Percentiles rank a stretch among this genome's conserved stretches.
phyloP scores from a whole-genome alignment of 2,329 filamentous ascomycete species.

The Aspergillus oerlinghausenensis region DNA sequence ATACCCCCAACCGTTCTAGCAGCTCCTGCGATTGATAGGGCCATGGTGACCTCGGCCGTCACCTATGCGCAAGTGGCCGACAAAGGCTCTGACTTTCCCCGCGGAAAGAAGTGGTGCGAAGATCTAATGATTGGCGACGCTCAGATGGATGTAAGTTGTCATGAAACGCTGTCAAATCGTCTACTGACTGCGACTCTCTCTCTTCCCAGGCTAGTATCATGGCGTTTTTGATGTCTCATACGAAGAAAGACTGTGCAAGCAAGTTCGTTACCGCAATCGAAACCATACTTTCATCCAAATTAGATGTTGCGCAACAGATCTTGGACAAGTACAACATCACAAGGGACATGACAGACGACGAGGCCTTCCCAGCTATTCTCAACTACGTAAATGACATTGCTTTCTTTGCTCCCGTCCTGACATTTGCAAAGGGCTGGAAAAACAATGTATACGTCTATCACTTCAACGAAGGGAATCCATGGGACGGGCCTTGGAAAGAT shows the following conservation, averaged over 20 bases:
- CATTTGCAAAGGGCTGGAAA: slow-evolving; percentile 37
- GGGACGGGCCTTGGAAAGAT: slow-evolving; percentile 41
- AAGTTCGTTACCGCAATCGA: slow-evolving; percentile 19
- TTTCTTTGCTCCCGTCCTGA: slow-evolving; percentile 43
- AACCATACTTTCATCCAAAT: slow-evolving; percentile 18
- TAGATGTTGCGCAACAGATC: slow-evolving; percentile 22
- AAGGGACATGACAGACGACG: slow-evolving; percentile 33
- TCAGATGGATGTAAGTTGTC: slow-evolving; percentile 41
- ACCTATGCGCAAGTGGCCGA: slow-evolving; percentile 21
- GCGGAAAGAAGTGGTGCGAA: slow-evolving; percentile 44
- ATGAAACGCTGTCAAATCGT: neutral
- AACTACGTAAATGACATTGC: slow-evolving; percentile 44
- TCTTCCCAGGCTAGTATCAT: slow-evolving; percentile 22
- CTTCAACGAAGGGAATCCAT: slow-evolving; percentile 48
- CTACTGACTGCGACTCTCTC: slow-evolving; percentile 2
- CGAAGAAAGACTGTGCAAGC: slow-evolving; percentile 18
- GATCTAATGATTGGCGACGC: slow-evolving; percentile 48
- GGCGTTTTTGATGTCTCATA: slow-evolving; percentile 24
- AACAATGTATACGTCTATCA: slow-evolving; percentile 38
- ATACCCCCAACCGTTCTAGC: slow-evolving; percentile 33
- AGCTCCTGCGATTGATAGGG: slow-evolving; percentile 41
- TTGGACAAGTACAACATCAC: slow-evolving; percentile 40
- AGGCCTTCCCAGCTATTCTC: slow-evolving; percentile 41
- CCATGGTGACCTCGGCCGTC: slow-evolving; percentile 31
- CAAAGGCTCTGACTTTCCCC: slow-evolving; percentile 27